Base-by-base conservation (phyloP, 2,329 filamentous ascomycete genomes). In the Aspergillus phoenicis region DNA sequence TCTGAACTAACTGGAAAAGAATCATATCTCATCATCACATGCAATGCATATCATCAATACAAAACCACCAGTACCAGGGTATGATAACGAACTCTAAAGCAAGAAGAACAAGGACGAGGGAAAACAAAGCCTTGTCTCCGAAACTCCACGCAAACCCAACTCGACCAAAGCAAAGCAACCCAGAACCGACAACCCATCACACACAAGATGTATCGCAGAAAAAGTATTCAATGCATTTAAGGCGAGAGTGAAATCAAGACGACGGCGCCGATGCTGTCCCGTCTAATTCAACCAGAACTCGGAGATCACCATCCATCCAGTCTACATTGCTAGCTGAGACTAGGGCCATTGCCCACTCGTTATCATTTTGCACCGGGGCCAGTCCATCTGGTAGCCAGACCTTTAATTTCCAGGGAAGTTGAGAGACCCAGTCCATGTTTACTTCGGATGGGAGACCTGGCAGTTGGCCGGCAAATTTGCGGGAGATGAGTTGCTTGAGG, bases 291-390 rank as follows among this genome's bases (percentile, higher is more conserved):
- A 81, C 67, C 30, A 82, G 64, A 58, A 82, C 74, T 54, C 73
- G 77, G 59, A 82, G 62, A 43, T 80, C 73, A 4, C 74, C 74
- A 61, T 81, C 79, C 78, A 82, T 80, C 80, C 80, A 82, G 30
- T 81, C 79, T 2, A 80, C 74, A 10, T 75, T 76, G 17, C 75
- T 73, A 10, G 75, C 76, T 4, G 77, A 75, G 33, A 80, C 65
- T n/a, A 81, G 69, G 4, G 78, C 76, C 60, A 80, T 73, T 20
- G 75, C 74, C 80, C 79, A 81, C 51, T 81, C 78, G 39, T 74
- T 74, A 54, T 81, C 77, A 48, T 69, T 76, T 11, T 71, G 69
- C 7, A 81, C 68, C 6, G 66, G 57, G 13, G 73, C 64, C n/a
- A 81, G 62, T 5, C 80, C 80, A 54, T 80, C 73, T 1, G 79